Evolutionary conservation across 139 green algal genomes (phyloP), one percentile per base, ranked within the genome.

Genomic region (Edaphochlamys debaryana): DNA sequence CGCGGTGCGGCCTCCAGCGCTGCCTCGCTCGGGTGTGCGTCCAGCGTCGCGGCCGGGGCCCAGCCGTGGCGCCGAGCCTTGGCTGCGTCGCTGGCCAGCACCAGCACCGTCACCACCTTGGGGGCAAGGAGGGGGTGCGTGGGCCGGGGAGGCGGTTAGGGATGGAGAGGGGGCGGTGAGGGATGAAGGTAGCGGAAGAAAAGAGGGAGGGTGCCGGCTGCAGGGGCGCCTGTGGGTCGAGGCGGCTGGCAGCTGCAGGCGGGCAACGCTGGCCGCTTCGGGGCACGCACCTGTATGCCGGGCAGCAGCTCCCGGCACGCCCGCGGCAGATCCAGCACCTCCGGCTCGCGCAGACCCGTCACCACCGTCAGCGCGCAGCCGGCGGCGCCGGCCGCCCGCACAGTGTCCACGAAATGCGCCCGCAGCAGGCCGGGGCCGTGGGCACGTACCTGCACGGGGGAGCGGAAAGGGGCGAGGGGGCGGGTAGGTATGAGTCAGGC

Each of bases 1-100:
- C 64, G 64, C 34, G 64, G 64, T 19, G 64, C 64, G 34, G 64
- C 64, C 64, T 69, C 64, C 36, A 69, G 64, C 22, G 64, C 64
- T 3, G 64, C 64, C 36, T 69, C 64, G 36, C 64, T 69, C 17
- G 64, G 64, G 64, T 69, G 17, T 9, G 17, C 15, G 64, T 69
- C 64, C 64, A 69, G 64, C 64, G 23, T 7, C 2, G 34, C 34
- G 64, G 0, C 1, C 2, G 64, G 64, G 20, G 19, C 34, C 64
- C 64, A 69, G 34, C 64, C 64, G 32, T 42, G 36, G 34, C 64
- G 64, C 64, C 64, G 64, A 6, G 64, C 64, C 64, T 69, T 69
- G 64, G 64, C 34, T 4, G 2, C 34, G 7, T 69, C 60, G 34
- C 64, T 69, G 17, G 64, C 34, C 15, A 20, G 4, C 64, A 69